Conservation (phyloP, 2,329 filamentous ascomycete genomes). For the Magnaporthiopsis poae region DNA sequence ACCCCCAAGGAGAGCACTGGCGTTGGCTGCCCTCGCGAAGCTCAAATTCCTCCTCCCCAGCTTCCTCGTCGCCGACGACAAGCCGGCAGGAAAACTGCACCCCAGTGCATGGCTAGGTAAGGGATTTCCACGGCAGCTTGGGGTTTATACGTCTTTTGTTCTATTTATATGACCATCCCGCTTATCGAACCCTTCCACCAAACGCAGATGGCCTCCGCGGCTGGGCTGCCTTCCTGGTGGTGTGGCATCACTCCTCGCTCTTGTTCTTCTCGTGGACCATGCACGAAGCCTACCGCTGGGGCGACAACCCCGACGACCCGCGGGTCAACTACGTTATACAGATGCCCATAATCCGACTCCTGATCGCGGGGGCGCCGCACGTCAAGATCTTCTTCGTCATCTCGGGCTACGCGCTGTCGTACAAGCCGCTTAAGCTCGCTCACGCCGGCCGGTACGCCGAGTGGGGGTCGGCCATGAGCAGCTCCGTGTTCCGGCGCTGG, state of each 20-base stretch:
- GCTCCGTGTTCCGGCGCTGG: conserved; percentile 15
- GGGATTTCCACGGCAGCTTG: neutral
- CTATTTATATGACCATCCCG: neutral
- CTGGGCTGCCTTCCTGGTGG: conserved; percentile 45
- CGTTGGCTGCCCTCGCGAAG: neutral
- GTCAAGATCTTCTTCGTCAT: conserved; percentile 39
- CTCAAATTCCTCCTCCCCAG: conserved; percentile 1
- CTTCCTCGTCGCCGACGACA: conserved; percentile 3
- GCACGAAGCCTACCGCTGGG: conserved; percentile 19
- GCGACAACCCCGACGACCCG: conserved; percentile 7
- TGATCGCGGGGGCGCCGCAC: conserved; percentile 26
- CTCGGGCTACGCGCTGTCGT: conserved; percentile 22
- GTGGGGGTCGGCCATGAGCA: conserved; percentile 11
- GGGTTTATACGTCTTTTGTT: no score
- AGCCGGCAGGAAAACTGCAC: neutral
- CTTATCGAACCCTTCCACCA: neutral
- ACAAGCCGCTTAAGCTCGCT: conserved; percentile 16
- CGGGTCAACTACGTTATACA: conserved; percentile 19
- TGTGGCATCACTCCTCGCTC: conserved; percentile 33
- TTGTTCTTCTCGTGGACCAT: conserved; percentile 21
- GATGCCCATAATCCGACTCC: conserved; percentile 27
- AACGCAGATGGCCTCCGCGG: conserved; percentile 43
- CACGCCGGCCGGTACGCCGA: conserved; percentile 11
- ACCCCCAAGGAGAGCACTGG: neutral
- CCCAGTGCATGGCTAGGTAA: conserved; percentile 8